Conservation (phyloP, 2,329 filamentous ascomycete species). For the Trichoderma simmonsii region DNA sequence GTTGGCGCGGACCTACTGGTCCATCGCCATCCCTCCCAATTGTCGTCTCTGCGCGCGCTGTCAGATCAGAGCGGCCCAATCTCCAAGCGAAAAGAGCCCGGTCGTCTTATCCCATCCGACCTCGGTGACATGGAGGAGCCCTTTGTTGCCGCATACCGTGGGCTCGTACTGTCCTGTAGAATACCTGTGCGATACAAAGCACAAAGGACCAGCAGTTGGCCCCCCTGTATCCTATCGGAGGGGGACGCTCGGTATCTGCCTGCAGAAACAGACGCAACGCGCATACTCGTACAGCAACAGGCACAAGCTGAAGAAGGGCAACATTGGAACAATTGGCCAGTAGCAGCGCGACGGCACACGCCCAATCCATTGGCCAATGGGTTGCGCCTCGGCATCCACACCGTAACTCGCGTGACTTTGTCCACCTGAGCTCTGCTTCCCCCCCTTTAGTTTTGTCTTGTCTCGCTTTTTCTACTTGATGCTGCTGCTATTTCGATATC, state of each 20-base stretch:
- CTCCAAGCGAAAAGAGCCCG: not conserved
- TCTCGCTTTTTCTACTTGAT: not conserved
- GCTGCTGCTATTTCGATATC: not conserved
- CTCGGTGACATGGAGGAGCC: not conserved
- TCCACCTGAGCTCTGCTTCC: conserved; percentile 9
- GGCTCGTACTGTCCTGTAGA: not conserved
- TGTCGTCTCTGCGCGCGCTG: not conserved
- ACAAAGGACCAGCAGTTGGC: not conserved
- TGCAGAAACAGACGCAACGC: not conserved
- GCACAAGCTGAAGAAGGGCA: not conserved
- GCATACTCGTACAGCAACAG: not conserved
- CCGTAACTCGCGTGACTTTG: conserved; percentile 17
- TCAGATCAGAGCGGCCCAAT: not conserved
- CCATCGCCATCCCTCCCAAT: not conserved
- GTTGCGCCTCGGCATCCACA: conserved; percentile 17
- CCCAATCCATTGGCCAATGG: conserved; percentile 18
- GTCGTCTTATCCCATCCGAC: not conserved
- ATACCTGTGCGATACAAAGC: not conserved
- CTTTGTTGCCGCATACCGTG: not conserved
- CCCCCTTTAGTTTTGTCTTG: not conserved
- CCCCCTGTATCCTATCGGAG: not conserved
- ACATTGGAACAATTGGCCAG: conserved; percentile 15
- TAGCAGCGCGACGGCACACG: conserved; percentile 1
- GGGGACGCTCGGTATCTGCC: not conserved
- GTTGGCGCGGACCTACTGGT: conserved; percentile 5